Evolutionary conservation across 164 flowering plant species (phyloP), one percentile per base, ranked within the genome.

Genomic region (Vitis riparia): DNA sequence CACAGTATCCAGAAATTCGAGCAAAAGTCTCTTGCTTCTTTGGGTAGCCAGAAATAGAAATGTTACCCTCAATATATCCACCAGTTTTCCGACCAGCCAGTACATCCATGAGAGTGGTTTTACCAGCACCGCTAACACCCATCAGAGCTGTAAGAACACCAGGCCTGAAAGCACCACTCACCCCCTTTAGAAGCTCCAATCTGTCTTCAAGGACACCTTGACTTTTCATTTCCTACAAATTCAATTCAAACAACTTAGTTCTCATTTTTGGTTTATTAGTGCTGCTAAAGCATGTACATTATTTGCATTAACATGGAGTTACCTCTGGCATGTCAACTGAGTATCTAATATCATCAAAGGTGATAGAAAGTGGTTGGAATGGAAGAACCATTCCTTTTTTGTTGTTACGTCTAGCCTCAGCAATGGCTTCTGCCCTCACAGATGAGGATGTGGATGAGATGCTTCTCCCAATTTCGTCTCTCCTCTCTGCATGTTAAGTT

Each of bases 91-190:
- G 77, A 16, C 89, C 91, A 12, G 89, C 84, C 56, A 88, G 72
- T 27, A 88, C 92, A 71, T 88, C 92, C 88, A 88, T 83, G 59
- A 88, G 68, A 16, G 92, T 88, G 5, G 92, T 88, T 70, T 88
- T 88, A 27, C 92, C 92, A 55, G 92, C 92, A 58, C 92, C 92
- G 51, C 90, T 88, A 17, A 85, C 90, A 32, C 92, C 92, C 92
- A 88, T 88, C 6, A 88, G 71, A 62, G 92, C 90, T 29, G 92
- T 88, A 15, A 88, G 84, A 62, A 88, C 88, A 44, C 92, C 90
- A 9, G 92, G 92, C 79, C 88, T 86, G 65, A 88, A 88, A 47
- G 89, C 80, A 32, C 92, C 92, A 75, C 86, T 88, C 17, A 88
- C 85, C 11, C 83, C 84, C 76, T 81, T 83, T 44, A 88, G 67